Base-by-base conservation (phyloP, 2,329 filamentous ascomycete species). In the Pestalotiopsis sp. region DNA sequence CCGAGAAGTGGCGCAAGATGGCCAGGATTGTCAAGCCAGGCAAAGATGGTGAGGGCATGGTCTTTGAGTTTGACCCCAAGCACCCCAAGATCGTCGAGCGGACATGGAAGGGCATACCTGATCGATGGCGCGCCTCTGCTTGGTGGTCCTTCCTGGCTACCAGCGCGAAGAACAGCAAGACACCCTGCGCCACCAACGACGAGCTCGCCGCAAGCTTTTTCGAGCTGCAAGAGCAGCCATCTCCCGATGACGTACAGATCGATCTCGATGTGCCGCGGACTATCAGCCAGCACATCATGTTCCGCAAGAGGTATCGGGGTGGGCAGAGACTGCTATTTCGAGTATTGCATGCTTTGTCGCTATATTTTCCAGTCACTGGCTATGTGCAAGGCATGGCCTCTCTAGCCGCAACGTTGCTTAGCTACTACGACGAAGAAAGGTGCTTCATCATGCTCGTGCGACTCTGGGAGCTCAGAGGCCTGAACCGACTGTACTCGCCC, bases 331-430 rank as follows among this genome's bases (percentile, higher is more conserved):
- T 98, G 14, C 84, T 99, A 2, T 99, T 99, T 80, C 89, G 96
- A 64, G 94, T 98, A 2, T 85, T 99, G 35, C 96, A 98, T 77
- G 92, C 93, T 58, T 88, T 98, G 77, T 95, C 94, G 20, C 86
- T 99, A 11, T 97, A 98, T 78, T 95, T 95, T 71, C 93, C 94
- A 0, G 91, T 92, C 26, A 96, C 93, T 5, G 96, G 96, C 35
- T 99, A 99, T 78, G 96, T 98, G 0, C 96, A 99, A 80, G 96
- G 96, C 66, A 99, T 99, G 96, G 96, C 95, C 17, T 93, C 94
- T 24, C 84, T 98, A 52, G 94, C 93, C 1, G 95, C 95, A 1
- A 98, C 96, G 0, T 83, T 99, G 22, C 88, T 99, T 6, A 97
- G 95, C 77, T 99, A 99, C 78, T 99, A 94, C 78, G 95, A 98